phyloP scores from a whole-genome alignment of 1,139 yeast species.

The Geotrichum candidum region DNA sequence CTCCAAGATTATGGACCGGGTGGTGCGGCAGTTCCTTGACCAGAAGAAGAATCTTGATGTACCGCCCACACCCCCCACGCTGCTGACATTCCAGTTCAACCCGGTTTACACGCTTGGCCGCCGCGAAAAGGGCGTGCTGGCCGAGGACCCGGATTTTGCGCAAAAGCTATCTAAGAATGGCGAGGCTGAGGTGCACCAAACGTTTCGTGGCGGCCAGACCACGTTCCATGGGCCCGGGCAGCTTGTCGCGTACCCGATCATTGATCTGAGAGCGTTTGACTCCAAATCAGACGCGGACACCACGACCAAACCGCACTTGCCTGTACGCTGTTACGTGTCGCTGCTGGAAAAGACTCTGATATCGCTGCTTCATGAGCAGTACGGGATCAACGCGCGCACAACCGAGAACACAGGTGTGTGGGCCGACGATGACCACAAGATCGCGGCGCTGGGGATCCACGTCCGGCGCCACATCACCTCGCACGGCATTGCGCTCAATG shows the following conservation, averaged over 20 bases:
- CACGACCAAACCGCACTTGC: slow-evolving; percentile 33
- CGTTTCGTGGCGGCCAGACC: slow-evolving; percentile 92
- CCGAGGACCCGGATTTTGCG: slow-evolving; percentile 31
- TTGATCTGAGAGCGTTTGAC: slow-evolving; percentile 62
- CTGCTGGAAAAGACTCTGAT: slow-evolving; percentile 62
- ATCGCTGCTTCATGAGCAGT: slow-evolving; percentile 40
- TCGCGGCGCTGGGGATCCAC: slow-evolving; percentile 87
- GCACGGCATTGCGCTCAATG: slow-evolving; percentile 84
- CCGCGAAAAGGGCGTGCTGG: slow-evolving; percentile 53
- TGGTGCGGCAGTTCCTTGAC: slow-evolving; percentile 58
- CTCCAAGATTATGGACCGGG: slow-evolving; percentile 48
- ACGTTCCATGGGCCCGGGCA: slow-evolving; percentile 98
- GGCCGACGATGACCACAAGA: slow-evolving; percentile 57
- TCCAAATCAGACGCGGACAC: slow-evolving; percentile 23
- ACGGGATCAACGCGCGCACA: slow-evolving; percentile 44
- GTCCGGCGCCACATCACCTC: slow-evolving; percentile 79
- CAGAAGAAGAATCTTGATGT: slow-evolving; percentile 39
- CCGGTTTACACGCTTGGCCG: slow-evolving; percentile 89
- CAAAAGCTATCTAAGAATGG: slow-evolving; percentile 28
- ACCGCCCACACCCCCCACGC: slow-evolving; percentile 48
- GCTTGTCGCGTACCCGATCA: slow-evolving; percentile 72
- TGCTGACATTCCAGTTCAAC: slow-evolving; percentile 73
- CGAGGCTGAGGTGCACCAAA: slow-evolving; percentile 54
- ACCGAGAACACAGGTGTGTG: slow-evolving; percentile 81
- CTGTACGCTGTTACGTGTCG: slow-evolving; percentile 72